Evolutionary conservation across 2,329 filamentous ascomycete genomes (phyloP), one percentile per base, ranked within the genome.

Genomic region (Pestalotiopsis sp.): DNA sequence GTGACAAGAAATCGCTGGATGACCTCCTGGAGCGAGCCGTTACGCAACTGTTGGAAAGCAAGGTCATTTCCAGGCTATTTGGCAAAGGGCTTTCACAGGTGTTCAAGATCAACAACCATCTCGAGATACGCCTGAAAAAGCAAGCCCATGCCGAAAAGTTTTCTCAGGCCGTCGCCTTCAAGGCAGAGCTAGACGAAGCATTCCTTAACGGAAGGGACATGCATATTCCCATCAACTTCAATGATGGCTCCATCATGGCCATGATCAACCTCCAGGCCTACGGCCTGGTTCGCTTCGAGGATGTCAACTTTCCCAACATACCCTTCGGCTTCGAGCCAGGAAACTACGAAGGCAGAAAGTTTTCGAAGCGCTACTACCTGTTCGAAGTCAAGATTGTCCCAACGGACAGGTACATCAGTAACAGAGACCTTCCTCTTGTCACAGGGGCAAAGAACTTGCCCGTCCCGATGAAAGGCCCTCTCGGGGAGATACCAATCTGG

Each of bases 271-370:
- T 94, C 66, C 85, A 90, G 69, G 87, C 88, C 0, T 77, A 85
- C 63, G 86, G 87, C 3, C 83, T 86, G 55, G 81, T 94, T 56
- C 81, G 76, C 17, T 74, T 92, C 6, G 79, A 83, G 3, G 81
- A 87, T 0, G 75, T 84, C 1, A 82, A 90, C 55, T 84, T 91
- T 4, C 88, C 88, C 1, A 73, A 85, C 63, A 88, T 92, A 38
- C 89, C 89, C 1, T 90, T 92, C 75, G 92, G 92, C 1, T 91
- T 94, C 73, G 86, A 88, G 65, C 90, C 90, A 7, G 88, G 88
- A 17, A 89, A 91, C 70, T 94, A 94, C 77, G 88, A 92, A 73
- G 91, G 89, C 24, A 85, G 91, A 66, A 88, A 88, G 68, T 89
- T 91, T 70, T 87, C 91, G 44, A 90, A 91, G 71, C 83, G 84